A percentile compares a stretch with the other conserved stretches of the same genome.
Evolutionary conservation across 306 rosid genomes (phyloP).

Genomic region (Castanea sativa): DNA sequence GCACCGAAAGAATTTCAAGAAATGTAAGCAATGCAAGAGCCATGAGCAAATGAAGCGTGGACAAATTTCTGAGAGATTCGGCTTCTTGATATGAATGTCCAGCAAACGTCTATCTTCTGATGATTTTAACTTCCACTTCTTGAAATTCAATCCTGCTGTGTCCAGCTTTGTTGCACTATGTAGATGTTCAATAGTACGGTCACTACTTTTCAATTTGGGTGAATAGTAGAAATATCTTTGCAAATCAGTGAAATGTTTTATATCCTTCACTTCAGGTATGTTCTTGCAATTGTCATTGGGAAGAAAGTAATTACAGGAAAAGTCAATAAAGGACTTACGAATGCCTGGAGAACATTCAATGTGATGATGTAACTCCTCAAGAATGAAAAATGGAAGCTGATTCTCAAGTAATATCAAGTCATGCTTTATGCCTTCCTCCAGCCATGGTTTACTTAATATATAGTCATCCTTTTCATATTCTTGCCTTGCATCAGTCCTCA

Average conservation of each 20-base stretch:
- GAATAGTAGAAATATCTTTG: too few species aligned
- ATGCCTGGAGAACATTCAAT: rapidly evolving
- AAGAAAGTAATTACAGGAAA: neutral
- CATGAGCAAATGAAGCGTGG: neutral
- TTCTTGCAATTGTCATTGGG: neutral
- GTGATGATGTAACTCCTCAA: rapidly evolving
- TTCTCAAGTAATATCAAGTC: neutral
- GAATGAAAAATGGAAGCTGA: too few species aligned
- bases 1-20: neutral
- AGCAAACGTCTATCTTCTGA: neutral
- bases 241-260: too few species aligned
- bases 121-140: neutral
- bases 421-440: neutral
- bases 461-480: rapidly evolving
- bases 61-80: too few species aligned
- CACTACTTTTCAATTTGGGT: too few species aligned
- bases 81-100: neutral
- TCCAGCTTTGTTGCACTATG: constrained; percentile 10
- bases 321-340: rapidly evolving
- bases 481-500: neutral
- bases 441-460: neutral
- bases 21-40: neutral
- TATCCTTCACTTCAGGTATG: rapidly evolving
- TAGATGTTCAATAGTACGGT: rapidly evolving
- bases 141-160: neutral